Evolutionary conservation across 2,329 filamentous ascomycete species (phyloP), one percentile per base, ranked within the genome.

Genomic region (Elsinoe ampelina): DNA sequence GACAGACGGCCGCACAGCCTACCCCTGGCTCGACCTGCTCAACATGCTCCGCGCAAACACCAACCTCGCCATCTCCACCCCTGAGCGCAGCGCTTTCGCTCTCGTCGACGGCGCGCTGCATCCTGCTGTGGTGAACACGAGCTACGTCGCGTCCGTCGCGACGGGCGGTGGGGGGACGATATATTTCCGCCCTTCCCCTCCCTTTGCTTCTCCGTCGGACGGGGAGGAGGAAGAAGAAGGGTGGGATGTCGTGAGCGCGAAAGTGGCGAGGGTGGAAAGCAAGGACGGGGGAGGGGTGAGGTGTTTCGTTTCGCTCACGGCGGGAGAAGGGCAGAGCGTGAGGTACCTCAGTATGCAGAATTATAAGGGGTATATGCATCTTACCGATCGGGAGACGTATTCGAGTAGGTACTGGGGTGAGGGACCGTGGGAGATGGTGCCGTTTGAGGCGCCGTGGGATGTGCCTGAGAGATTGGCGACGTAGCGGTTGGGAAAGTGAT

Each of bases 301-400:
- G 13, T 48, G 43, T 20, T 48, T 48, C 15, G 22, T 48, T 3
- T 30, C 20, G 13, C 5, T 48, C 4, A 12, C 13, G n/a, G 43
- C 43, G 43, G 26, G 43, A 4, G 22, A 26, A 13, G 43, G 12
- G 22, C 22, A 12, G 22, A 26, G 13, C 2, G 15, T n/a, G n/a
- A n/a, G 26, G 19, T 48, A 30, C 26, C 20, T 15, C 5, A 48
- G 43, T 30, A 48, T 48, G 43, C 43, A 48, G 43, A 48, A 48
- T 48, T 48, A 48, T 20, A 48, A 48, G 43, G 43, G 43, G 19
- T 48, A 48, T 48, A 48, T 51, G 47, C 47, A 51, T 32, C 30
- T 51, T 12, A 51, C 47, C 2, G 32, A 38, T 38, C 26, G 38
- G 15, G 26, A 26, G 32, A 32, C 47, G 5, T 51, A 51, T 51